Conservation (phyloP, 1,139 yeast genomes). For the Hansenula anomala region DNA sequence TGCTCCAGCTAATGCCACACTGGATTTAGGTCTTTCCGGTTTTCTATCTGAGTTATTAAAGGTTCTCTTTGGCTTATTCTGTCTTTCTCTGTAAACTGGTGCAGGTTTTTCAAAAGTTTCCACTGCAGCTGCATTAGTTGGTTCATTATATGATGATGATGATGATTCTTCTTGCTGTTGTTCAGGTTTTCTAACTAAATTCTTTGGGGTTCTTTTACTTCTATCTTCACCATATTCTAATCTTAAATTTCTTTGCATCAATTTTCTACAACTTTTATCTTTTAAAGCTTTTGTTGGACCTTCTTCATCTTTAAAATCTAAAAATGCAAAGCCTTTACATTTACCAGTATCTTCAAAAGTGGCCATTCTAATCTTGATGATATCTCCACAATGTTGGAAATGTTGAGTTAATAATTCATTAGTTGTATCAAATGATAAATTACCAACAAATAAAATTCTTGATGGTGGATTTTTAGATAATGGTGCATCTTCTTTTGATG, state of each 20-base stretch:
- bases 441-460: constrained; percentile 87
- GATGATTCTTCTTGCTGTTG: constrained; percentile 2
- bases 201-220: constrained; percentile 63
- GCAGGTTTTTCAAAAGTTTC: constrained; percentile 10
- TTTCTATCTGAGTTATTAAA: constrained; percentile 13
- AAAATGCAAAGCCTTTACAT: constrained; percentile 93
- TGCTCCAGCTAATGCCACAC: constrained; percentile 83
- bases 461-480: constrained; percentile 79
- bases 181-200: constrained; percentile 25
- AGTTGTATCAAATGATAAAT: constrained; percentile 89
- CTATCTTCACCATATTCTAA: constrained; percentile 95
- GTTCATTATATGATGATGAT: constrained; percentile 2
- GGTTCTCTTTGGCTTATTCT: constrained; percentile 10
- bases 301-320: constrained; percentile 76
- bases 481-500: constrained; percentile 48
- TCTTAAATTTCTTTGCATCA: constrained; percentile 73
- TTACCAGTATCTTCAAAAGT: constrained; percentile 95
- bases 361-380: constrained; percentile 83
- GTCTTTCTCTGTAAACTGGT: constrained; percentile 17
- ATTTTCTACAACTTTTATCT: constrained; percentile 61
- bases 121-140: constrained; percentile 4
- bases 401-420: constrained; percentile 73
- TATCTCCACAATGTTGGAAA: constrained; percentile 74
- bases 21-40: constrained; percentile 48
- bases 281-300: constrained; percentile 82